Conservation (phyloP, 768 basidiomycete genomes). For the Glaciozyma martinii region DNA sequence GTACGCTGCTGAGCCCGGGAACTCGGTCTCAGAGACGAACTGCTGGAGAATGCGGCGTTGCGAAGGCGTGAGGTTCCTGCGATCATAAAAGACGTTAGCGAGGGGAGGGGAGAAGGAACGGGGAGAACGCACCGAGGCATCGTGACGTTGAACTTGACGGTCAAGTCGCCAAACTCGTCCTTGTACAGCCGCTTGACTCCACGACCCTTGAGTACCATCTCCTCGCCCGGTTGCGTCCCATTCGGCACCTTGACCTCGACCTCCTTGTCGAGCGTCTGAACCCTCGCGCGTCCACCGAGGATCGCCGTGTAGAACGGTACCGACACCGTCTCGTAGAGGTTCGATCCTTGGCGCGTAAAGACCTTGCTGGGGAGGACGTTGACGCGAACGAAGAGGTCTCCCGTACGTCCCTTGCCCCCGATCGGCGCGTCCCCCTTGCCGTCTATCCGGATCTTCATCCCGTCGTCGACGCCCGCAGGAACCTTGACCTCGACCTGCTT, state of each 20-base stretch:
- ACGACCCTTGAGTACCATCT: slow-evolving; percentile 83
- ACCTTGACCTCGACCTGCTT: slow-evolving; percentile 72
- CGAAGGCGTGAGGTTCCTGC: slow-evolving; percentile 67
- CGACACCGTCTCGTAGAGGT: slow-evolving; percentile 78
- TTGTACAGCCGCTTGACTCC: slow-evolving; percentile 63
- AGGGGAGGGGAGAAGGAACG: not conserved
- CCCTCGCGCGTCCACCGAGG: slow-evolving; percentile 82
- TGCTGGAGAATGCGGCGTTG: slow-evolving; percentile 81
- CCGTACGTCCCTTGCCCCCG: slow-evolving; percentile 62
- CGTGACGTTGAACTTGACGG: slow-evolving; percentile 76
- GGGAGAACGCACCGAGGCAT: slow-evolving; percentile 62
- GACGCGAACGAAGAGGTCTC: slow-evolving; percentile 80
- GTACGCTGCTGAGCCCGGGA: slow-evolving; percentile 24
- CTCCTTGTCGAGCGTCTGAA: slow-evolving; percentile 90
- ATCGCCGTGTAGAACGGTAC: slow-evolving; percentile 86
- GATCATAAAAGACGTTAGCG: slow-evolving; percentile 11
- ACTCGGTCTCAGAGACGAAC: slow-evolving; percentile 65
- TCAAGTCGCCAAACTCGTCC: slow-evolving; percentile 70
- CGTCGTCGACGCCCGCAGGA: slow-evolving; percentile 87
- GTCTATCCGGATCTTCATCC: slow-evolving; percentile 77
- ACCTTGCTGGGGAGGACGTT: slow-evolving; percentile 70
- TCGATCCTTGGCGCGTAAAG: slow-evolving; percentile 83
- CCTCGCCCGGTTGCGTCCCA: slow-evolving; percentile 94
- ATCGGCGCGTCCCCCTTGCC: slow-evolving; percentile 76
- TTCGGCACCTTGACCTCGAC: slow-evolving; percentile 85